These are phyloP conservation scores for Cordyceps tenuipes DNA, from an alignment of 2,329 filamentous ascomycete genomes.

Conservation along the genomic window DNA sequence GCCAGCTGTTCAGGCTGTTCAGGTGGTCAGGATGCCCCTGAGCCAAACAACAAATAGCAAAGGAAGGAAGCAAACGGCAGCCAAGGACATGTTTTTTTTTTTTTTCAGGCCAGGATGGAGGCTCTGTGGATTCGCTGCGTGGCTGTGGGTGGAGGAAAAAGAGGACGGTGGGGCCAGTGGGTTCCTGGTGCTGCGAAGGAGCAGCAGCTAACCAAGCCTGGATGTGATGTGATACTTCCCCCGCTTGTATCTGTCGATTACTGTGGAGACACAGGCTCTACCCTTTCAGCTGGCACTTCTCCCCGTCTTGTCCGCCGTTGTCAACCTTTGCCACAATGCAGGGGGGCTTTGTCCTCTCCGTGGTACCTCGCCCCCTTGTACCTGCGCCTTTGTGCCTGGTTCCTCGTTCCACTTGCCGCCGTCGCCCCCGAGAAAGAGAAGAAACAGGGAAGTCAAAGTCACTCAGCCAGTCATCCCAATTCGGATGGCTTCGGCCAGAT, in stretches of 20 bases:
- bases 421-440: neutral
- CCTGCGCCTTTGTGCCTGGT: neutral
- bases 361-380: neutral
- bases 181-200: neutral
- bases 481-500: conserved; percentile 3
- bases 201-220: neutral
- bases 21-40: too few relatives aligned
- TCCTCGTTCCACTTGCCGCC: conserved; percentile 4
- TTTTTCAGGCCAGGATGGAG: neutral
- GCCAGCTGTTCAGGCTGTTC: too few relatives aligned
- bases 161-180: neutral
- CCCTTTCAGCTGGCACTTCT: neutral
- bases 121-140: neutral
- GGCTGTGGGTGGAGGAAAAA: neutral
- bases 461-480: neutral
- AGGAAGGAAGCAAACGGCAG: too few relatives aligned
- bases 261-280: too few relatives aligned
- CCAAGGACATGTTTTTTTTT: neutral
- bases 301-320: neutral
- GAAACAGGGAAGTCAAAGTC: neutral
- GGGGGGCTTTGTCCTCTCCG: neutral
- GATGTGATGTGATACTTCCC: neutral
- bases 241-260: neutral
- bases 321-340: neutral
- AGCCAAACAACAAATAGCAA: too few relatives aligned